phyloP scores from a whole-genome alignment of 1,139 yeast genomes.

The Lodderomyces oxycetoniae region DNA sequence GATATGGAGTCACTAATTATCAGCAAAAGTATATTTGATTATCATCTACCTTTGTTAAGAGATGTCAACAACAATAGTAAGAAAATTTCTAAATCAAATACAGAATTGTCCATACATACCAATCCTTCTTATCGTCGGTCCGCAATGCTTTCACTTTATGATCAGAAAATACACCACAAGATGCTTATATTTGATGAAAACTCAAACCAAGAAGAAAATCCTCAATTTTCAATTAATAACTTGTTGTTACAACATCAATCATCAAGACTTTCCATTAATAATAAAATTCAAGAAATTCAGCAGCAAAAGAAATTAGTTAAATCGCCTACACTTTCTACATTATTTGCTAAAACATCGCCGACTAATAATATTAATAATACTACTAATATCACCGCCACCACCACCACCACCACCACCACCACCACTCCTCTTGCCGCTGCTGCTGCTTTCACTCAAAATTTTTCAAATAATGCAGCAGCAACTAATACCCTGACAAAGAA shows the following conservation, averaged over 20 bases:
- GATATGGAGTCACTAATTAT: conserved; percentile 20
- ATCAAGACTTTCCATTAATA: conserved; percentile 33
- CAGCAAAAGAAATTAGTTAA: conserved; percentile 13
- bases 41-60: conserved; percentile 26
- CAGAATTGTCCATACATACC: conserved; percentile 40
- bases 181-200: conserved; percentile 30
- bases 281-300: conserved; percentile 25
- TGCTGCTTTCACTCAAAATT: neutral
- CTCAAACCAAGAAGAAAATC: conserved; percentile 28
- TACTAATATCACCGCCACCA: neutral
- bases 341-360: conserved; percentile 7
- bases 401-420: conserved; percentile 7
- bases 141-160: conserved; percentile 52
- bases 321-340: conserved; percentile 9
- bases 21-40: conserved; percentile 19
- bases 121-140: conserved; percentile 53
- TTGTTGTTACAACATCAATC: conserved; percentile 39
- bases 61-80: conserved; percentile 18
- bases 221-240: conserved; percentile 39
- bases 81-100: conserved; percentile 29
- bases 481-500: conserved; percentile 7
- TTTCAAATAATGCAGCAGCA: conserved; percentile 5
- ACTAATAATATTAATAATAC: too few species aligned
- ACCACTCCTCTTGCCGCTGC: neutral
- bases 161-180: conserved; percentile 33